Evolutionary conservation across 2,329 filamentous ascomycete species (phyloP).

Genomic region (Chaetomium olivaceum): DNA sequence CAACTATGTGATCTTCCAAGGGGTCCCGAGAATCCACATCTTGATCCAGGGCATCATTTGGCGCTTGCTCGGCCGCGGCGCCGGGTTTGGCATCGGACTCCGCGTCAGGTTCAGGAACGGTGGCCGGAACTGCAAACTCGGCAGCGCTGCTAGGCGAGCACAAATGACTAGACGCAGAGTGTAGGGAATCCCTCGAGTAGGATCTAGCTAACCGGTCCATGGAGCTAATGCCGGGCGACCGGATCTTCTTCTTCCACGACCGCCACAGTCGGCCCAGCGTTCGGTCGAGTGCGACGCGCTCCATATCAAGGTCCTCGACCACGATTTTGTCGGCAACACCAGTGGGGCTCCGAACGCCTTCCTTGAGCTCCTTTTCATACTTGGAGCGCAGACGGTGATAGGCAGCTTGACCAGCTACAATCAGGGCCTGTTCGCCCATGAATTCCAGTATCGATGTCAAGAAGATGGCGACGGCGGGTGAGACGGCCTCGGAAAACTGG

Average conservation of each 20-base stretch:
- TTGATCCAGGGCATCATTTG: constrained; percentile 14
- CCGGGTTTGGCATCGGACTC: constrained; percentile 40
- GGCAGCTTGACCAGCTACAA: constrained; percentile 84
- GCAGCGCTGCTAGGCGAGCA: constrained; percentile 43
- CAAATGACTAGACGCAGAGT: constrained; percentile 37
- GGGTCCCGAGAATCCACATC: constrained; percentile 21
- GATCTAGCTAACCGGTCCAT: constrained; percentile 44
- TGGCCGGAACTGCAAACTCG: constrained; percentile 42
- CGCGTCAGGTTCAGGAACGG: constrained; percentile 40
- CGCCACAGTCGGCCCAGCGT: constrained; percentile 89
- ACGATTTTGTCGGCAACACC: constrained; percentile 66
- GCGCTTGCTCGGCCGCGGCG: constrained; percentile 20
- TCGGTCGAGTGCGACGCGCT: constrained; percentile 86
- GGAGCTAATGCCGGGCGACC: constrained; percentile 54
- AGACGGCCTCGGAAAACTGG: constrained; percentile 68
- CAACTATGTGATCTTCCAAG: constrained; percentile 47
- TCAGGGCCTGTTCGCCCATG: constrained; percentile 85
- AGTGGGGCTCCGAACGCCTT: constrained; percentile 48
- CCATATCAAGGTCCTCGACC: constrained; percentile 90
- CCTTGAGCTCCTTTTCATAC: constrained; percentile 60
- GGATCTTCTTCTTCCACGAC: constrained; percentile 86
- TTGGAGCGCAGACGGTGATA: constrained; percentile 65
- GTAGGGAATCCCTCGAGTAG: constrained; percentile 50
- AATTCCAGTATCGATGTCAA: constrained; percentile 92
- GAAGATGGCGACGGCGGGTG: constrained; percentile 92